Base-by-base conservation (phyloP, 2,329 filamentous ascomycete species). In the Sporothrix pseudoabietina region DNA sequence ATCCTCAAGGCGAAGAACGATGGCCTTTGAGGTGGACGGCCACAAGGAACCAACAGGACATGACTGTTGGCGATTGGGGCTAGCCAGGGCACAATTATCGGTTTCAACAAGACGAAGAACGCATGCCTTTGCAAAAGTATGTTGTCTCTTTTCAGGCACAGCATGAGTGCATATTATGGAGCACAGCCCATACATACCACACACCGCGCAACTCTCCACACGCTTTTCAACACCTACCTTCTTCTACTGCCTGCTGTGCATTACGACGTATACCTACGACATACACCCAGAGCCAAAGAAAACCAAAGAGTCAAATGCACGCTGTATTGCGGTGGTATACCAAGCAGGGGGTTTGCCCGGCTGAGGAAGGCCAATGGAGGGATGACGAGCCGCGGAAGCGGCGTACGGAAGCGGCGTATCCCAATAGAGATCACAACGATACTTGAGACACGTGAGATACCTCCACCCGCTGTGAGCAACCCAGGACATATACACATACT, bases 351-450 rank as follows among this genome's bases (percentile, higher is more conserved):
- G 5, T 35, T 12, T 22, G 59, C 4, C 10, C 59, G 12, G 59
- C 2, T 26, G 26, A 26, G 26, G 26, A 26, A 26, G 26, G 26
- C 41, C n/a, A 19, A 41, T 41, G 59, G 44, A 22, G 59, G 35
- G 22, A 65, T 39, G 59, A 41, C 39, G 59, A 44, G 59, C 59
- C 59, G 59, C 22, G 39, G 30, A 65, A 65, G 59, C n/a, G 35
- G 35, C 35, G 10, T 49, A 16, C 22, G 39, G 30, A 65, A 65
- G 59, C n/a, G 35, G 35, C 35, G 10, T 49, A 16, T 14, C 14
- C 19, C 30, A 26, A 26, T 14, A 16, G n/a, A 19, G 3, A 44
- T 6, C 26, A 26, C 26, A 35, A 35, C 35, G 35, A 35, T 35
- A 35, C 8, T 35, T 35, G 35, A 4, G 35, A 35, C 35, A 8